Evolutionary conservation across 2,329 filamentous ascomycete species (phyloP), one percentile per base, ranked within the genome.

Genomic region (Drechslerella stenobrocha): DNA sequence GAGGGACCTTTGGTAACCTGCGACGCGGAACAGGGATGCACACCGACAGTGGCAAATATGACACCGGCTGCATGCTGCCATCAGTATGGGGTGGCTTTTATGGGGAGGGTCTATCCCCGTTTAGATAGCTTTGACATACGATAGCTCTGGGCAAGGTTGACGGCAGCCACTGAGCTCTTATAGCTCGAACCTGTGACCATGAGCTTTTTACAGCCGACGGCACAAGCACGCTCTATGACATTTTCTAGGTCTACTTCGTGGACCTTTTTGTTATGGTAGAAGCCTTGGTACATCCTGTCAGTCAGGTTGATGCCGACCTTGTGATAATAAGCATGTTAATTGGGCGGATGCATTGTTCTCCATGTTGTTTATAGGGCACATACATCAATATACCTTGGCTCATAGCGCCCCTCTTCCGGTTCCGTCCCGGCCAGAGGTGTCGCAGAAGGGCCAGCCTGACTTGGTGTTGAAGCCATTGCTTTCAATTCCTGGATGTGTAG

Each of bases 111-210:
- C 6, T 13, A 13, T 37, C 78, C n/a, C n/a, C n/a, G n/a, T n/a
- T n/a, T n/a, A n/a, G n/a, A n/a, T n/a, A n/a, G n/a, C n/a, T n/a
- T n/a, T n/a, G n/a, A n/a, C 85, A 69, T 79, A 92, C 89, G 85
- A 75, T 92, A 86, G 71, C 87, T 81, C 72, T 84, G 80, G 1
- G 90, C 85, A 24, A 97, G 80, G 42, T 85, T 78, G 7, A 96
- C 78, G 0, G 90, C 90, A 70, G 88, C 83, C 70, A 83, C 78
- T 1, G 89, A 91, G 76, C 91, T 90, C 52, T 81, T 79, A 50
- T 97, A 81, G 75, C 93, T 89, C 0, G 90, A 96, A 18, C 93
- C 93, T 0, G 93, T 98, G 30, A 97, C 83, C 80, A 98, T 92
- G 73, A 98, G 83, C 74, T 96, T 96, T 63, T 82, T 79, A 75